These are phyloP conservation scores for Phyllosticta paracitricarpa DNA, from an alignment of 2,329 filamentous ascomycete genomes.

Conservation along the genomic window DNA sequence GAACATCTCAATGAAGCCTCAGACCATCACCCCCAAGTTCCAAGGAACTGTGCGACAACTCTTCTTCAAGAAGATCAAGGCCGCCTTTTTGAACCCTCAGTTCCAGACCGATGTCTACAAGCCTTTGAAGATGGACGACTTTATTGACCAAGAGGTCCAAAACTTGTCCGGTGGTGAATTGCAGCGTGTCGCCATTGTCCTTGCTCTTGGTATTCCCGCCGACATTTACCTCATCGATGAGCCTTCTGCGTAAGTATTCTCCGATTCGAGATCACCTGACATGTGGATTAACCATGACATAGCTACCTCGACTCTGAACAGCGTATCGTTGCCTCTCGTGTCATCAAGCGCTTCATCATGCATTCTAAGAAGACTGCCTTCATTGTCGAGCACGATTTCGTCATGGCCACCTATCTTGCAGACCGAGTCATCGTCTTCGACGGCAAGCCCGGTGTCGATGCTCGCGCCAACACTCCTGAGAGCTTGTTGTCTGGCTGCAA, in stretches of 20 bases:
- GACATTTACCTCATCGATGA: constrained; percentile 99
- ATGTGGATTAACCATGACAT: background rate
- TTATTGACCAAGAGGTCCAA: constrained; percentile 99
- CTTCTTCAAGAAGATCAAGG: constrained; percentile 99
- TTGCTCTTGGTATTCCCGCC: constrained; percentile 88
- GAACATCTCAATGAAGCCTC: constrained; percentile 98
- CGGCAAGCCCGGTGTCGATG: constrained; percentile 77
- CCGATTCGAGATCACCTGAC: background rate
- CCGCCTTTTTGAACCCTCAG: constrained; percentile 88
- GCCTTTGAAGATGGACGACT: constrained; percentile 97
- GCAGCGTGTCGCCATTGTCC: constrained; percentile 96
- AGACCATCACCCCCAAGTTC: constrained; percentile 98
- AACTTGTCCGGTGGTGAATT: constrained; percentile 98
- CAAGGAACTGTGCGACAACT: constrained; percentile 92
- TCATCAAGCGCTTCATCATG: constrained; percentile 99
- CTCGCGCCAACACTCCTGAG: constrained; percentile 82
- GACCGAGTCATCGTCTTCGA: constrained; percentile 99
- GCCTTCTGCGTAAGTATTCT: constrained; percentile 54
- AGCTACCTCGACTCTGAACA: constrained; percentile 94
- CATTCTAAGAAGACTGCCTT: constrained; percentile 99
- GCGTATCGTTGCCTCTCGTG: constrained; percentile 91
- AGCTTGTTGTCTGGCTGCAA: constrained; percentile 94
- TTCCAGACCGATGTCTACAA: constrained; percentile 99
- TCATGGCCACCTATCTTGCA: constrained; percentile 77
- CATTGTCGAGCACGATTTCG: constrained; percentile 99